These are phyloP conservation scores for Fusarium camptoceras DNA, from an alignment of 2,329 filamentous ascomycete genomes.

Conservation along the genomic window DNA sequence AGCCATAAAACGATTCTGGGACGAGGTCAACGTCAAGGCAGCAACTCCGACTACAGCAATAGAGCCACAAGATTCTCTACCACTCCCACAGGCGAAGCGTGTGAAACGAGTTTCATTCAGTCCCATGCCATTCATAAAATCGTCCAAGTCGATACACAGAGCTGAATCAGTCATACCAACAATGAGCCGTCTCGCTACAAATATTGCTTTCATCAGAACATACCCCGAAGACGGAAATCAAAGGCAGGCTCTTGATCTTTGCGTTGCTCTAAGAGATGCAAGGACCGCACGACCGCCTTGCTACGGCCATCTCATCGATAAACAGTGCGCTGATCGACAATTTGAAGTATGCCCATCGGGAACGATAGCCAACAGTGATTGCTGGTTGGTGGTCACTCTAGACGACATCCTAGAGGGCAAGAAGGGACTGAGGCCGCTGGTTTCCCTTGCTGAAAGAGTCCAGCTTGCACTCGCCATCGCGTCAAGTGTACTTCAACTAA, in stretches of 20 bases:
- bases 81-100: neutral
- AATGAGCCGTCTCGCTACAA: neutral
- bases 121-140: neutral
- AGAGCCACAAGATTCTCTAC: fast-evolving
- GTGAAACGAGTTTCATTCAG: neutral
- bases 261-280: neutral
- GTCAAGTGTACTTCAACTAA: constrained; percentile 30
- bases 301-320: constrained; percentile 23
- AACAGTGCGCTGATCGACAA: neutral
- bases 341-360: constrained; percentile 5
- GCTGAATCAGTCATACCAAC: neutral
- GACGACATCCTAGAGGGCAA: constrained; percentile 8
- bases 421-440: neutral
- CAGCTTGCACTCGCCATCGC: constrained; percentile 25
- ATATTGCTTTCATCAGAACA: constrained; percentile 1
- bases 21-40: constrained; percentile 18
- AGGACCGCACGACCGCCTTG: neutral
- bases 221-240: fast-evolving
- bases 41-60: fast-evolving
- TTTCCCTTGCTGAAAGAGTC: constrained; percentile 2
- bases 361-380: neutral
- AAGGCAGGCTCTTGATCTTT: neutral
- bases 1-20: neutral
- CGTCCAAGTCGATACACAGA: neutral
- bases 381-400: constrained; percentile 11